Evolutionary conservation across 805 yeast genomes (phyloP), one percentile per base, ranked within the genome.

Genomic region (Lipomyces chichibuensis): DNA sequence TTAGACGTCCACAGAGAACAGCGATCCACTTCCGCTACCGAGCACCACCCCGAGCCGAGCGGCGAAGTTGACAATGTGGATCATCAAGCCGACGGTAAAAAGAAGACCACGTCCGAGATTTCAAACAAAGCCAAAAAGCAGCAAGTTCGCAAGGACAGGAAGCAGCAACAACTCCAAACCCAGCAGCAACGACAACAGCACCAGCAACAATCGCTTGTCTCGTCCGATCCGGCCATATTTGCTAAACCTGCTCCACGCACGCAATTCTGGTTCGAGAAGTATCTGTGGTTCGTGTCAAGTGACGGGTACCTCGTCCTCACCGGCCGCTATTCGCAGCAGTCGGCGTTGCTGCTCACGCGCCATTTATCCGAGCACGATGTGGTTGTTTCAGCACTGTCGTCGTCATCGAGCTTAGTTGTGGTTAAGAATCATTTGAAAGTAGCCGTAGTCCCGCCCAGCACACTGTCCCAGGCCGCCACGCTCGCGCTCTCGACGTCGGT

Each of bases 231-330:
- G 4, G 43, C 54, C 32, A 29, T 6, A 4, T 6, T 29, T 39
- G 9, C 49, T 11, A 46, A 27, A 7, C 57, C 46, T 17, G 56
- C 61, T 2, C 13, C 35, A 11, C 65, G 69, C 5, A 56, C 85
- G 3, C 92, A 91, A 58, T 88, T 82, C 75, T 93, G 97, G 91
- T 95, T 95, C 80, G 99, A 95, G 76, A 95, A 94, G 77, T 94
- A 88, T 77, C 87, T 83, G 74, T 95, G 99, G 99, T 95, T 95
- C 75, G 81, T 93, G n/a, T 85, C 97, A 0, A 87, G 88, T 71
- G 98, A 94, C 75, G 93, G 95, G 0, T 92, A 90, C 74, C 79
- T 95, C 60, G 90, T 96, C 66, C 77, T 95, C 63, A 92, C 93
- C 58, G 98, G 98, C 1, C 86, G 92, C 70, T 97, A 95, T 75